These are phyloP conservation scores for Fusarium pseudoanthophilum DNA, from an alignment of 2,329 filamentous ascomycete species.

Conservation along the genomic window DNA sequence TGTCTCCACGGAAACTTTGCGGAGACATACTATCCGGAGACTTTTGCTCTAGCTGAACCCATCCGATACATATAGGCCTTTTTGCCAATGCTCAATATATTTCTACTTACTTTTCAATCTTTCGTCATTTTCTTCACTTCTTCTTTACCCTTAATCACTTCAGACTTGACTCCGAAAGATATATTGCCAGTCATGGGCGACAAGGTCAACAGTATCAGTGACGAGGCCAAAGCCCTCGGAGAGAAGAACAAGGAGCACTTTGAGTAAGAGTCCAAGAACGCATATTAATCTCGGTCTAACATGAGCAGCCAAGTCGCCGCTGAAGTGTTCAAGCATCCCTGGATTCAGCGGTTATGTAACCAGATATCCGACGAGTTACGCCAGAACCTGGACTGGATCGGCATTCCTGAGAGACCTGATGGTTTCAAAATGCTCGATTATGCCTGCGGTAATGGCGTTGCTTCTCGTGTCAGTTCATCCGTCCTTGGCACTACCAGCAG, in stretches of 20 bases:
- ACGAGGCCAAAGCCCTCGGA: neutral
- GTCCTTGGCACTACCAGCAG: rapidly evolving
- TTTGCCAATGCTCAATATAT: rapidly evolving
- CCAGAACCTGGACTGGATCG: neutral
- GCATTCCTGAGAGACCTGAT: rapidly evolving
- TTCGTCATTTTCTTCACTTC: rapidly evolving
- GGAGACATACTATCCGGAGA: neutral
- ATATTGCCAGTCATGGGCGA: neutral
- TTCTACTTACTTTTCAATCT: rapidly evolving
- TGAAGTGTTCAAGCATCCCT: neutral
- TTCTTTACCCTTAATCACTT: rapidly evolving
- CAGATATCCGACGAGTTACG: neutral
- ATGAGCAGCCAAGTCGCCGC: neutral
- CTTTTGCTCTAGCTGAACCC: neutral
- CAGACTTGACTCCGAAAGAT: rapidly evolving
- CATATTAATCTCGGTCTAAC: rapidly evolving
- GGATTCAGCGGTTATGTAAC: neutral
- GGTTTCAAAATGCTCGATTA: neutral
- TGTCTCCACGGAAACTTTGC: neutral
- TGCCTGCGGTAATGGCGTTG: neutral
- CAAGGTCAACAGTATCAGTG: neutral
- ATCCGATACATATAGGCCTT: neutral
- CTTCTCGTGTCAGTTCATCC: neutral
- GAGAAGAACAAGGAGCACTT: neutral
- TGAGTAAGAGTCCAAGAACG: rapidly evolving